Percentiles rank a stretch among this genome's conserved stretches.
phyloP scores from a whole-genome alignment of 768 basidiomycete genomes.

The Tulasnella sp. region DNA sequence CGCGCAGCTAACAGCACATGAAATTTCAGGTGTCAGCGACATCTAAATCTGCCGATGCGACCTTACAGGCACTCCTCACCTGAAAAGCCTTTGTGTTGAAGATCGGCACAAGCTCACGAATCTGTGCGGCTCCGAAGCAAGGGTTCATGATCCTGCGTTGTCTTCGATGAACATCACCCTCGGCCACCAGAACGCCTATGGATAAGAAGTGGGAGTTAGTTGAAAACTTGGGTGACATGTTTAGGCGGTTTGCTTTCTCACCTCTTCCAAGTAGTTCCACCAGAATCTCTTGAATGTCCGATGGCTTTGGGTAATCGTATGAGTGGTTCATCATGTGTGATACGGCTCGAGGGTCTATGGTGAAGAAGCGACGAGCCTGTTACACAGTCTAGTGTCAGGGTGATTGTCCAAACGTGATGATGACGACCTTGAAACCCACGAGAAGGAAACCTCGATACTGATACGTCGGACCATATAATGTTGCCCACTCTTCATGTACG shows the following conservation, averaged over 20 bases:
- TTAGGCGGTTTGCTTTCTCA: no score
- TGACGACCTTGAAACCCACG: not conserved
- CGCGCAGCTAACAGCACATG: not conserved
- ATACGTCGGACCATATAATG: constrained; percentile 39
- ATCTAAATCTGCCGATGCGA: not conserved
- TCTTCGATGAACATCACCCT: not conserved
- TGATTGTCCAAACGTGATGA: no score
- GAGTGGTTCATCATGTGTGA: constrained; percentile 4
- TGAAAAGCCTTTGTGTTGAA: constrained; percentile 46
- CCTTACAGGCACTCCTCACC: constrained; percentile 2
- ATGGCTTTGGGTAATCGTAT: constrained; percentile 12
- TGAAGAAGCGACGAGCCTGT: not conserved
- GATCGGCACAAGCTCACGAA: constrained; percentile 45
- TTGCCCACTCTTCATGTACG: constrained; percentile 40
- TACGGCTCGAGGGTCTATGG: not conserved
- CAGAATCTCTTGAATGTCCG: not conserved
- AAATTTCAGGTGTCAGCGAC: not conserved
- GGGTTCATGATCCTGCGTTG: constrained; percentile 34
- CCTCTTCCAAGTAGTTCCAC: not conserved
- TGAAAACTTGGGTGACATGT: not conserved
- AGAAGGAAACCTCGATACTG: constrained; percentile 34
- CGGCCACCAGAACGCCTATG: not conserved
- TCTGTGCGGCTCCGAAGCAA: constrained; percentile 50
- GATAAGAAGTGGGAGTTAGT: not conserved
- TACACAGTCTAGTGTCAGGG: no score